Base-by-base conservation (phyloP, 805 yeast species). In the Saccharomycopsis sp. region DNA sequence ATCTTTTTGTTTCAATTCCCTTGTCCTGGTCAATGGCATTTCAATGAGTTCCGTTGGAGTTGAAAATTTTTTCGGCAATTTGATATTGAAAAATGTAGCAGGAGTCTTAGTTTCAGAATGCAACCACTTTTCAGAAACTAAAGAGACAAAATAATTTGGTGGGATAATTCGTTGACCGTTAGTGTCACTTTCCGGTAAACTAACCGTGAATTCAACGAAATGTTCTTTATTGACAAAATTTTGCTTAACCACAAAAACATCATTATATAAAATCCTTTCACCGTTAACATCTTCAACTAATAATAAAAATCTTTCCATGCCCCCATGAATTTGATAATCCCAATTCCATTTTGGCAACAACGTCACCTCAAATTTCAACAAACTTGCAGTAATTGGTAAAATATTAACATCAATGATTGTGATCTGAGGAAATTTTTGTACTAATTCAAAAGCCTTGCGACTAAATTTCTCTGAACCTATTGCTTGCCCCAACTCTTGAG, bases 271-370 rank as follows among this genome's bases (percentile, higher is more conserved):
- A 16, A 89, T 71, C 43, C 66, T 70, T 47, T 85, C 90, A 3
- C 96, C 95, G 57, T 85, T 82, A 40, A 84, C 72, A 56, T 89
- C 96, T 57, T 87, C 96, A 1, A 87, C 85, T 3, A 86, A 43
- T 2, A 93, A 50, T 24, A 79, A 60, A 54, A 88, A 93, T 4
- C 74, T 64, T 56, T 89, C 90, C 1, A 74, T 65, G 22, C 58
- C 62, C 0, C 84, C 84, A 56, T 88, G 96, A 2, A 81, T 47
- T 4, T 58, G 59, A 7, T 59, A 52, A 59, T 85, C 83, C 96
- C 97, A 89, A 14, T 65, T 67, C 85, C 95, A 93, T 9, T 71
- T 66, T 0, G 97, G 93, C 0, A 65, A 51, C 2, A 86, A 61
- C 42, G 78, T 86, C 2, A 89, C 61, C 50, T 79, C 84, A 9